Evolutionary conservation across 805 yeast genomes (phyloP).

Genomic region (Yarrowia deformans): DNA sequence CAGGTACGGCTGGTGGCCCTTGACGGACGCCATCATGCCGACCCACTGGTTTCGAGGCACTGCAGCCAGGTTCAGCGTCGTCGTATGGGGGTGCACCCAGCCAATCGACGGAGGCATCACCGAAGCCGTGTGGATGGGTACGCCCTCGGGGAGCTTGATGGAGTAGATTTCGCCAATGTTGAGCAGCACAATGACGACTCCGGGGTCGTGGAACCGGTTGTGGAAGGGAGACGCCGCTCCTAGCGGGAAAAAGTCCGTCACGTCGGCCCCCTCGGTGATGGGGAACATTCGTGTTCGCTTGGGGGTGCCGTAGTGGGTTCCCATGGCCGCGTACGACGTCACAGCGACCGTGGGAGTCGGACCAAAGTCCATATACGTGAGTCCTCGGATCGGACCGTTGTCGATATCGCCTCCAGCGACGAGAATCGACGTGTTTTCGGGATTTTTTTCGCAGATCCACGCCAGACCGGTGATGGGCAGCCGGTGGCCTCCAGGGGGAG

Average conservation of each 20-base stretch:
- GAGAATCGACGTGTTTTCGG: slow-evolving; percentile 78
- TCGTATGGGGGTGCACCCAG: slow-evolving; percentile 77
- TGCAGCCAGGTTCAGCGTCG: slow-evolving; percentile 61
- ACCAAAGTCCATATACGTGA: slow-evolving; percentile 76
- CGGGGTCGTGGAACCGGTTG: slow-evolving; percentile 80
- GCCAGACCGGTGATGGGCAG: slow-evolving; percentile 58
- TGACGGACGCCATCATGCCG: slow-evolving; percentile 68
- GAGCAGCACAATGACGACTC: slow-evolving; percentile 63
- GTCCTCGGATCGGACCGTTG: slow-evolving; percentile 54
- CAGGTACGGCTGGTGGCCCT: slow-evolving; percentile 56
- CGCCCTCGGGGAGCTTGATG: slow-evolving; percentile 64
- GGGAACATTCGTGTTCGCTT: slow-evolving; percentile 64
- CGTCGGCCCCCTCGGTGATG: slow-evolving; percentile 55
- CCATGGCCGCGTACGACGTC: slow-evolving; percentile 85
- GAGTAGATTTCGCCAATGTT: slow-evolving; percentile 72
- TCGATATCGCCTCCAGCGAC: slow-evolving; percentile 70
- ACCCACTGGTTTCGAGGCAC: slow-evolving; percentile 76
- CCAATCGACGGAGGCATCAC: slow-evolving; percentile 82
- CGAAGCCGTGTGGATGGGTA: slow-evolving; percentile 59
- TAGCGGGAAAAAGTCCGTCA: slow-evolving; percentile 60
- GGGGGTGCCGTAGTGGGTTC: slow-evolving; percentile 71
- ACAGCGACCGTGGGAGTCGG: slow-evolving; percentile 74
- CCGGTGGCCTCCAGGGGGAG: slow-evolving; percentile 44
- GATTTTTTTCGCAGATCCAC: slow-evolving; percentile 83
- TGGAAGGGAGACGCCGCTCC: slow-evolving; percentile 75